A percentile compares a stretch with the other conserved stretches of the same genome.
phyloP scores from a whole-genome alignment of 441 rosid genomes.

The Corymbia citriodora region DNA sequence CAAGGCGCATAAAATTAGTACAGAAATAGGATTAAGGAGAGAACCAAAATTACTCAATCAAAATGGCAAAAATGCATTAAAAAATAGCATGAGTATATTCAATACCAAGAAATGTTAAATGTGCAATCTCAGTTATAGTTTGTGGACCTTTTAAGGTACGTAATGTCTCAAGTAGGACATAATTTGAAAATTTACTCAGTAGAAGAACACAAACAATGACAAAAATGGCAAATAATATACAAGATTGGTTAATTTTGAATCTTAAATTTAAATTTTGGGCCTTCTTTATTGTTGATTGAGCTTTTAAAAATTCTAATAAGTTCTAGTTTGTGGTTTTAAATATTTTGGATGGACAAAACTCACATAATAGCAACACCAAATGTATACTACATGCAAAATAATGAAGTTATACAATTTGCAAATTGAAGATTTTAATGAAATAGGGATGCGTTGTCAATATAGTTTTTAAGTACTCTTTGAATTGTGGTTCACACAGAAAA shows the following conservation, averaged over 20 bases:
- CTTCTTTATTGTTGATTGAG: background rate
- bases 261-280: background rate
- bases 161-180: background rate
- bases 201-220: background rate
- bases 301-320: background rate
- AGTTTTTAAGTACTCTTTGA: background rate
- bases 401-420: background rate
- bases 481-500: background rate
- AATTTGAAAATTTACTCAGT: background rate
- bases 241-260: background rate
- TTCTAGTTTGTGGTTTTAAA: background rate
- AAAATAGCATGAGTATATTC: background rate
- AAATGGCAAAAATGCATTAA: background rate
- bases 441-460: background rate
- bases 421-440: background rate
- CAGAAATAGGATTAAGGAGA: background rate
- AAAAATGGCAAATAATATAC: background rate
- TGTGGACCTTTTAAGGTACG: background rate
- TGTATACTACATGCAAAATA: background rate
- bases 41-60: background rate
- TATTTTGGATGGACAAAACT: background rate
- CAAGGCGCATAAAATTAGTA: background rate
- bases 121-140: background rate
- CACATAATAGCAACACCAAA: background rate
- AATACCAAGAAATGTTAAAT: background rate